Percentiles rank a stretch among this genome's conserved stretches.
Conservation (phyloP, 164 flowering plant genomes). For the Kalanchoe fedtschenkoi region DNA sequence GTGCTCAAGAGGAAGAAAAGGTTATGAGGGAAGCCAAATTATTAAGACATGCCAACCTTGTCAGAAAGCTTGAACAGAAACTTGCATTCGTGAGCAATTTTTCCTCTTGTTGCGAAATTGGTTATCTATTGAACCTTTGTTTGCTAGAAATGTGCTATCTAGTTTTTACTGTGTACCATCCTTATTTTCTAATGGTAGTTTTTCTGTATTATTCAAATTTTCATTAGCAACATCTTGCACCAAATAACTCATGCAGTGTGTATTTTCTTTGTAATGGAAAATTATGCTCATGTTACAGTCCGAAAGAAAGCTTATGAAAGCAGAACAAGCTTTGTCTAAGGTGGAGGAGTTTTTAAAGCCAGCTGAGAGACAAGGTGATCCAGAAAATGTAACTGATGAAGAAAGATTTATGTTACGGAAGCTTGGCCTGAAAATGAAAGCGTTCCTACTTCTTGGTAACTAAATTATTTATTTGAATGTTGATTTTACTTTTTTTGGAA, state of each 20-base stretch:
- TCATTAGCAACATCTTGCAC: not conserved
- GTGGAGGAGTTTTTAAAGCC: slow-evolving; percentile 75
- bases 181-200: not conserved
- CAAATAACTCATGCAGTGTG: not conserved
- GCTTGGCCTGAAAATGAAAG: slow-evolving; percentile 90
- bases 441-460: slow-evolving; percentile 85
- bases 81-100: slow-evolving; percentile 59
- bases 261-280: not conserved
- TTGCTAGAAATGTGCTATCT: not conserved
- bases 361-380: slow-evolving; percentile 40
- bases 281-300: slow-evolving; percentile 31
- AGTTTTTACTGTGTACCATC: not conserved
- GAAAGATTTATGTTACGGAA: slow-evolving; percentile 94
- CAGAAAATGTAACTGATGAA: slow-evolving; percentile 80
- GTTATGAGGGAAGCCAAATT: slow-evolving; percentile 60
- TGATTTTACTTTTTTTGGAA: not conserved
- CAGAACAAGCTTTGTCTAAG: slow-evolving; percentile 59
- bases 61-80: slow-evolving; percentile 68
- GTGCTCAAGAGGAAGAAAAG: slow-evolving; percentile 34
- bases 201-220: not conserved
- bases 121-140: not conserved
- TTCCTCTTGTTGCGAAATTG: not conserved
- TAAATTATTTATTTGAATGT: not conserved
- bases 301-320: slow-evolving; percentile 56
- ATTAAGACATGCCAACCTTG: slow-evolving; percentile 54